Percentiles rank a stretch among this genome's conserved stretches.
Conservation (phyloP, 768 basidiomycete genomes). For the Lentinula raphanica region DNA sequence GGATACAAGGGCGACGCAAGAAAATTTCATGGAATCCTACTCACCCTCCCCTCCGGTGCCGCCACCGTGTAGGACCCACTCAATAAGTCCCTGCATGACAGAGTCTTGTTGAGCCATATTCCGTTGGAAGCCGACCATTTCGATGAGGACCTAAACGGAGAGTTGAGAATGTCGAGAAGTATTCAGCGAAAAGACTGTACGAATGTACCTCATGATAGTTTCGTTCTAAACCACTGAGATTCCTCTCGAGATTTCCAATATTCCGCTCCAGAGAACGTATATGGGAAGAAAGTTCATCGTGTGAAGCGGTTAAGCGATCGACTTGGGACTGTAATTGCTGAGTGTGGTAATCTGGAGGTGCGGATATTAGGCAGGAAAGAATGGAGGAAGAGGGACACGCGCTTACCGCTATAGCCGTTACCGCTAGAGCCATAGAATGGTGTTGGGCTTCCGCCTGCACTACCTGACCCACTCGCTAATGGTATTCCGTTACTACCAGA, state of each 20-base stretch:
- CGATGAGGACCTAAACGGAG: constrained; percentile 41
- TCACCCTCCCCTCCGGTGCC: constrained; percentile 11
- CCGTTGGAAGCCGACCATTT: constrained; percentile 69
- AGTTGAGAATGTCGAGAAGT: background rate
- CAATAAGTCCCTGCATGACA: constrained; percentile 74
- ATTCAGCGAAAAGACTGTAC: no score
- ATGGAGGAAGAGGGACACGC: background rate
- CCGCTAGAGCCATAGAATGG: constrained; percentile 2
- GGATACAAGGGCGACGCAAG: background rate
- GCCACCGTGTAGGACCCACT: constrained; percentile 73
- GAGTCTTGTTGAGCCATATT: constrained; percentile 82
- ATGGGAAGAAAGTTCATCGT: constrained; percentile 48
- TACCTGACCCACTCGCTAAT: constrained; percentile 1
- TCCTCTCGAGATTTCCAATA: constrained; percentile 52
- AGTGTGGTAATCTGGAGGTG: background rate
- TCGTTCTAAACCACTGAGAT: constrained; percentile 3
- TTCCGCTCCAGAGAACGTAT: constrained; percentile 55
- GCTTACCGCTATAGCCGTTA: background rate
- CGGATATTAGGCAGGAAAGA: background rate
- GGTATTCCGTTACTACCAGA: background rate
- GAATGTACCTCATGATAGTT: constrained; percentile 45
- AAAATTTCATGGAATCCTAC: constrained; percentile 4
- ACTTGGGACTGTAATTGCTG: constrained; percentile 41
- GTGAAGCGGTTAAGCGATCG: constrained; percentile 39
- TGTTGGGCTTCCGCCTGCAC: background rate